These are phyloP conservation scores for Eucalyptus fibrosa DNA, from an alignment of 345 rosid species.

Conservation along the genomic window DNA sequence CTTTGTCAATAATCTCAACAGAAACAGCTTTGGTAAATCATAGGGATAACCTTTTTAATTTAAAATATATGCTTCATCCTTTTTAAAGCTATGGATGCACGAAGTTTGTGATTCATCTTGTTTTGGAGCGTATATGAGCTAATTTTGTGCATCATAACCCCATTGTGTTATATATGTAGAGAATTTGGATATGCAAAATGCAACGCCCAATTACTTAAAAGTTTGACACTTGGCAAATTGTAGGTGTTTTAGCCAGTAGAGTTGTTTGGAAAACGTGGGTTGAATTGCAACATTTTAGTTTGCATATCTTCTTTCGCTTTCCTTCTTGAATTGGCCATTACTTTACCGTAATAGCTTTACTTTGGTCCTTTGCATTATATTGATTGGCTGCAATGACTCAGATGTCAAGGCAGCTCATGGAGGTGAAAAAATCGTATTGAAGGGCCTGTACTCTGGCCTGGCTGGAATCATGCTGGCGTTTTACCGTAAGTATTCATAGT, in stretches of 20 bases:
- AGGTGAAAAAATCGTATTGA: constrained; percentile 50
- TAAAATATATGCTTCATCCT: neutral
- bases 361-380: neutral
- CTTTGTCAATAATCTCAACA: neutral
- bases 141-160: neutral
- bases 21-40: neutral
- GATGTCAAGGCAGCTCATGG: constrained; percentile 44
- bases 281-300: neutral
- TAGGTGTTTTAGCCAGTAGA: neutral
- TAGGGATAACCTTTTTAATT: neutral
- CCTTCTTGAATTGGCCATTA: neutral
- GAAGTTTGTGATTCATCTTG: neutral
- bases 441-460: constrained; percentile 74
- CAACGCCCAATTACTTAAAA: neutral
- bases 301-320: neutral
- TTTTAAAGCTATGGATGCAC: neutral
- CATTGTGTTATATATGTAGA: neutral
- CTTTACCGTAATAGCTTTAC: neutral
- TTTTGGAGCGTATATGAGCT: neutral
- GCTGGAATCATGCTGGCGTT: constrained; percentile 67
- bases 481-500: constrained; percentile 50
- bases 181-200: neutral
- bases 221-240: neutral
- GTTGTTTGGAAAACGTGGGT: neutral
- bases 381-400: neutral